Evolutionary conservation across 2,329 filamentous ascomycete genomes (phyloP).

Genomic region (Aureobasidium sp.): DNA sequence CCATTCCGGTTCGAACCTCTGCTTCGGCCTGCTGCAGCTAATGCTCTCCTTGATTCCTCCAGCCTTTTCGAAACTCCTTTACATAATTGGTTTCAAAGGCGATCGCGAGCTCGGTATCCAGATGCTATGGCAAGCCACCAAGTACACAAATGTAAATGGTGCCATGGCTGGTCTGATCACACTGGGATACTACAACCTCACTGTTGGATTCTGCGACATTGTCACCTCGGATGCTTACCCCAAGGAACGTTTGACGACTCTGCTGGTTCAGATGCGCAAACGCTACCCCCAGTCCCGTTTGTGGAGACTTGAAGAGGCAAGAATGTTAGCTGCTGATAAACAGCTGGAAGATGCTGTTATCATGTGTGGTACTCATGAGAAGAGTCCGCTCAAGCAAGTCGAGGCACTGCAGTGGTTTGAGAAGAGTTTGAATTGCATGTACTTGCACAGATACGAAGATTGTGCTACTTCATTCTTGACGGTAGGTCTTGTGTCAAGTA

Average conservation of each 20-base stretch:
- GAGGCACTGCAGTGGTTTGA: constrained; percentile 89
- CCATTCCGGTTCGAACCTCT: constrained; percentile 89
- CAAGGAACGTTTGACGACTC: constrained; percentile 66
- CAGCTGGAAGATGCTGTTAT: constrained; percentile 73
- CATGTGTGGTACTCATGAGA: constrained; percentile 49
- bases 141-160: constrained; percentile 89
- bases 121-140: constrained; percentile 92
- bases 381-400: constrained; percentile 86
- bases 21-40: constrained; percentile 86
- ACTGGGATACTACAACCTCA: constrained; percentile 88
- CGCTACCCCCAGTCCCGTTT: constrained; percentile 85
- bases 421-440: constrained; percentile 80
- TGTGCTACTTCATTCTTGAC: constrained; percentile 79
- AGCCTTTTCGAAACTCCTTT: constrained; percentile 86
- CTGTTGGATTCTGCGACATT: constrained; percentile 90
- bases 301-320: constrained; percentile 90
- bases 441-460: constrained; percentile 77
- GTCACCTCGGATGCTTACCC: constrained; percentile 77
- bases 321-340: constrained; percentile 74
- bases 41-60: constrained; percentile 95
- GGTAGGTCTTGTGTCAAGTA: constrained; percentile 36
- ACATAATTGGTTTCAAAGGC: constrained; percentile 90
- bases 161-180: constrained; percentile 86
- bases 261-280: constrained; percentile 78
- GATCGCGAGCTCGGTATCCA: constrained; percentile 84